Base-by-base conservation (phyloP, 2,329 filamentous ascomycete genomes). In the Hypoxylon sp. region DNA sequence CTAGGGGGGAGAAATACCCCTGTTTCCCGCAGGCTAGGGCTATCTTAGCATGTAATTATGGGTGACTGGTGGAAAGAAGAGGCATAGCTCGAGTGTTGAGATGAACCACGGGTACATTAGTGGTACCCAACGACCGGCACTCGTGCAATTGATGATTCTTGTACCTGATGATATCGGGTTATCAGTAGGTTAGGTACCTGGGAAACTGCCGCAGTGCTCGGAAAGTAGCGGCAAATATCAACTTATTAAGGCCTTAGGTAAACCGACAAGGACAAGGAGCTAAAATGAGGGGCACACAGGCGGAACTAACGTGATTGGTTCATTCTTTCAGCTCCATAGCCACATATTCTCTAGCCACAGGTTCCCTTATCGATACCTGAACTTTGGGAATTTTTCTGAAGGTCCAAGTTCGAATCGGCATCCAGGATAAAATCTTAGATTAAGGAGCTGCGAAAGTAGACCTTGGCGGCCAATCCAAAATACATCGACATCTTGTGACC, bases 221-320 rank as follows among this genome's bases (percentile, higher is more conserved):
- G 72, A 70, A 70, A 74, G 64, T 63, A 51, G 66, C 71, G 71
- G 72, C 66, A 67, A 26, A 7, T 26, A n/a, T 26, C 24, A 7
- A 4, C 59, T 47, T 53, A 51, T 51, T 34, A 19, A 37, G 39
- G 41, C 55, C 53, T 64, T 61, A 61, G 41, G 53, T 61, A 61
- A 61, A 32, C 43, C 8, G 6, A 52, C 2, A 4, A 43, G 52
- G 24, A 20, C 41, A 46, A 6, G 47, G 47, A 47, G 39, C 51
- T 20, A 39, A 51, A 57, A 43, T 54, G 54, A 57, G 53, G 62
- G 58, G 58, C 52, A 44, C 15, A 22, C n/a, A n/a, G n/a, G n/a
- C n/a, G n/a, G n/a, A n/a, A n/a, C 15, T 34, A 44, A 17, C 13
- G 11, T 24, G n/a, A n/a, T 39, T 26, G 19, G 41, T 20, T 15